phyloP scores from a whole-genome alignment of 192 early-diverging fungal species.

The Podila epigama region DNA sequence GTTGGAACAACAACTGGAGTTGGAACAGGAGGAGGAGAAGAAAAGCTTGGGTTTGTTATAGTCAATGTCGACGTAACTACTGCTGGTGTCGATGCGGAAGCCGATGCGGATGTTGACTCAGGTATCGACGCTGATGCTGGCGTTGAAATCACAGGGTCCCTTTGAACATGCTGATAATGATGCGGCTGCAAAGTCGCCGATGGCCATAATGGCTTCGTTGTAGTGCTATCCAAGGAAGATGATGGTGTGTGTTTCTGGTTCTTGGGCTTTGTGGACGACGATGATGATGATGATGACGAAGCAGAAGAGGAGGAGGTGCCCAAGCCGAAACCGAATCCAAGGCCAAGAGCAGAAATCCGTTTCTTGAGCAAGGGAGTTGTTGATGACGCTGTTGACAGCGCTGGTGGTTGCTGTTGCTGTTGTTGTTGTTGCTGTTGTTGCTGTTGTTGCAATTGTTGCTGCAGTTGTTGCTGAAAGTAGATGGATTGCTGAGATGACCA shows the following conservation, averaged over 20 bases:
- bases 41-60: neutral
- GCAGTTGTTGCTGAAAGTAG: slow-evolving; percentile 11
- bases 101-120: neutral
- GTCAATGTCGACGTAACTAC: neutral
- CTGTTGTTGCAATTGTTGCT: neutral
- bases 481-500: slow-evolving; percentile 43
- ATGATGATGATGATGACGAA: neutral
- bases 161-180: neutral
- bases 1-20: neutral
- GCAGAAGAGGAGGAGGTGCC: no score
- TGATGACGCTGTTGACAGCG: neutral
- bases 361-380: neutral
- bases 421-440: neutral
- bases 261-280: slow-evolving; percentile 3
- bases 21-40: neutral
- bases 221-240: neutral
- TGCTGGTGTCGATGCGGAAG: neutral
- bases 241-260: neutral
- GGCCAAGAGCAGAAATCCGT: slow-evolving; percentile 11
- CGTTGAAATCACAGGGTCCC: no score
- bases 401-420: neutral
- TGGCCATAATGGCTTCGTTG: neutral
- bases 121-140: neutral
- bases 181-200: neutral
- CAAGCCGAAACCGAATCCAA: slow-evolving; percentile 7